Conservation (phyloP, 2,329 filamentous ascomycete genomes). For the Acarospora socialis region DNA sequence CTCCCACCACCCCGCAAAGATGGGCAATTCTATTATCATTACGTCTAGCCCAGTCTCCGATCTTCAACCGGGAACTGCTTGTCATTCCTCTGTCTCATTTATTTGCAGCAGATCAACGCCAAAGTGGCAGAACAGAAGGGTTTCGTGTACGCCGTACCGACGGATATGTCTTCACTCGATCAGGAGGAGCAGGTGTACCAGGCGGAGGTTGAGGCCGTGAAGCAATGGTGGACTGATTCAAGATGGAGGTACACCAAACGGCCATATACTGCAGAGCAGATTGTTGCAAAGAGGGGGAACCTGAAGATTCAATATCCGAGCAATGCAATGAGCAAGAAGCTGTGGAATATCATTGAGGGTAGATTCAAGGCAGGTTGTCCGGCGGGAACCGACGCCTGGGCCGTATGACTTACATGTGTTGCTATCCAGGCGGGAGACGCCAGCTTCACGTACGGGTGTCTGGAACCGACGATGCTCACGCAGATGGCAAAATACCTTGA, state of each 20-base stretch:
- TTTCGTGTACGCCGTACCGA: conserved; percentile 9
- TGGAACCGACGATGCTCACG: conserved; percentile 96
- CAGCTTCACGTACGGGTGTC: conserved; percentile 90
- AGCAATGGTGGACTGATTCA: conserved; percentile 86
- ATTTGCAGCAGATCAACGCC: no score
- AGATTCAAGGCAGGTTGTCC: conserved; percentile 57
- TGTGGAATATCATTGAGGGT: conserved; percentile 77
- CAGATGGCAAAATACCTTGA: conserved; percentile 99
- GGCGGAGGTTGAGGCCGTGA: conserved; percentile 72
- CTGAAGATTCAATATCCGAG: conserved; percentile 85
- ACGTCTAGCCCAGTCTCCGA: no score
- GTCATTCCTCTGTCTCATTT: no score
- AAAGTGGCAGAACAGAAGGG: neutral
- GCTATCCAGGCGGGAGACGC: conserved; percentile 56
- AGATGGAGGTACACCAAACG: conserved; percentile 89
- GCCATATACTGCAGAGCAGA: conserved; percentile 90
- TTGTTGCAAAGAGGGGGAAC: conserved; percentile 86
- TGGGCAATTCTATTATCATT: no score
- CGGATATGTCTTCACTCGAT: conserved; percentile 33
- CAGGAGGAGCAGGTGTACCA: conserved; percentile 62
- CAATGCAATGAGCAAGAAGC: conserved; percentile 80
- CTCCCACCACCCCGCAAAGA: no score
- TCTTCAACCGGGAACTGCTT: no score
- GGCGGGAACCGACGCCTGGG: neutral
- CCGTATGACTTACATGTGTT: neutral